Percentiles rank a stretch among this genome's conserved stretches.
These are phyloP conservation scores for Ilex aquifolium DNA, from an alignment of 257 asterid species.

Conservation along the genomic window DNA sequence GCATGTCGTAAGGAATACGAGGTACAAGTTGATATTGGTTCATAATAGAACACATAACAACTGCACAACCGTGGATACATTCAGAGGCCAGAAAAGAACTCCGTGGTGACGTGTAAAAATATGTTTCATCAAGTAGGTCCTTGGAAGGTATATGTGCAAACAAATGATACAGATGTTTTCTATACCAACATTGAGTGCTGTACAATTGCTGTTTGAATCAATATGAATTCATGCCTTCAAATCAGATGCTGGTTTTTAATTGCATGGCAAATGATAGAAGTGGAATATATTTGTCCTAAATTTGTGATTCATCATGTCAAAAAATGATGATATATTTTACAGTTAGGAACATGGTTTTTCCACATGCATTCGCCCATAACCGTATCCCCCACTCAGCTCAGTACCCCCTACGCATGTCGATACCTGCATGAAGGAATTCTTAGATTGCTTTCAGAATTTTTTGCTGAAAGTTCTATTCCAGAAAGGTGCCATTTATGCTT, in stretches of 20 bases:
- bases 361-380: not conserved
- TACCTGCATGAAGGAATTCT: no score
- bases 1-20: constrained; percentile 67
- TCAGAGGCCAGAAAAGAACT: constrained; percentile 12
- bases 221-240: not conserved
- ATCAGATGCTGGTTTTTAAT: not conserved
- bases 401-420: no score
- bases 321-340: not conserved
- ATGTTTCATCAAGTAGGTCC: constrained; percentile 1
- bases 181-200: not conserved
- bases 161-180: not conserved
- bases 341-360: not conserved
- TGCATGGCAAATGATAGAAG: not conserved
- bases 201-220: not conserved
- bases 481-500: not conserved
- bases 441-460: not conserved
- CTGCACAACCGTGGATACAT: not conserved
- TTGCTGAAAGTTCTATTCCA: not conserved
- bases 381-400: no score
- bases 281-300: not conserved
- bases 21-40: constrained; percentile 32
- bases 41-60: constrained; percentile 2
- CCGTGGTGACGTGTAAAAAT: not conserved
- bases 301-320: not conserved
- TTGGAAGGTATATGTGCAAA: constrained; percentile 8